phyloP scores from a whole-genome alignment of 345 rosid species.

The Eucalyptus tenuipes region DNA sequence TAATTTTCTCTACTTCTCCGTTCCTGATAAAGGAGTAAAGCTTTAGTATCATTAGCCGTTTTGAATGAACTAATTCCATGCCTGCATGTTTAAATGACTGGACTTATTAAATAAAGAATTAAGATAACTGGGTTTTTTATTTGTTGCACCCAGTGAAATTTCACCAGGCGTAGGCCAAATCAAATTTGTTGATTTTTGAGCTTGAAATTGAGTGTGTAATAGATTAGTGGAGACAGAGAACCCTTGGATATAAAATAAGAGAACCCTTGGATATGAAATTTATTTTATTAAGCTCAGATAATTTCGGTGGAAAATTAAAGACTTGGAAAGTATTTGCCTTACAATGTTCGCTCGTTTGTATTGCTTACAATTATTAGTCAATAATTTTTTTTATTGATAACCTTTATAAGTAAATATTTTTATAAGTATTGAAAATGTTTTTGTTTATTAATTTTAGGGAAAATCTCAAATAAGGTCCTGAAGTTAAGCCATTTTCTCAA shows the following conservation, averaged over 20 bases:
- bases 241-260: not conserved
- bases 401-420: not conserved
- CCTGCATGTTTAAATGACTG: not conserved
- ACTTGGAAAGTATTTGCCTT: not conserved
- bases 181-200: not conserved
- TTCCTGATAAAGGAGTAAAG: not conserved
- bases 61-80: not conserved
- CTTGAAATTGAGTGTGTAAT: not conserved
- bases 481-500: no score
- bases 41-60: not conserved
- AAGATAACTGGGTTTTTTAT: not conserved
- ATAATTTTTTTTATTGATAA: not conserved
- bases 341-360: not conserved
- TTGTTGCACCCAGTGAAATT: not conserved
- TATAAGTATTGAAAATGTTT: not conserved
- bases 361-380: not conserved
- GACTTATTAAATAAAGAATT: not conserved
- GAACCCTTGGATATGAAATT: not conserved
- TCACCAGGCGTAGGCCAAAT: not conserved
- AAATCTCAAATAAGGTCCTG: no score
- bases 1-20: not conserved
- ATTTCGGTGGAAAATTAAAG: not conserved
- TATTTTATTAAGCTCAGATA: not conserved
- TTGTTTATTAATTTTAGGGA: not conserved
- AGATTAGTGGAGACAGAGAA: not conserved